Percentiles rank a stretch among this genome's conserved stretches.
phyloP scores from a whole-genome alignment of 345 rosid species.

The Salix viminalis region DNA sequence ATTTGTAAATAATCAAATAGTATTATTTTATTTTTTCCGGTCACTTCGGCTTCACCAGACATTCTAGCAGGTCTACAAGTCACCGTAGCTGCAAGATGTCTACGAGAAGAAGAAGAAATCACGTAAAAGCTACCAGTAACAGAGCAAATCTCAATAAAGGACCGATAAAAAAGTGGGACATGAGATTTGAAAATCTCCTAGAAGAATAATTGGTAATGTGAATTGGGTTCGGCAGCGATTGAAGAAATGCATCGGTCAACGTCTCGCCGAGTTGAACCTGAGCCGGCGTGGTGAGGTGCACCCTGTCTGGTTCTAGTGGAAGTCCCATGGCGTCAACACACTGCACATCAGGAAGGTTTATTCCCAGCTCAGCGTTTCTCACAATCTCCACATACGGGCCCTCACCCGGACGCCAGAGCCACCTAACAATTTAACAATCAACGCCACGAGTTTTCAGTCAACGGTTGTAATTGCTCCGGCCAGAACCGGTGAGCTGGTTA shows the following conservation, averaged over 20 bases:
- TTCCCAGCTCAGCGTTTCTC: slow-evolving; percentile 18
- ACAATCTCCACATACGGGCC: slow-evolving; percentile 17
- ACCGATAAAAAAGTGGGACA: neutral
- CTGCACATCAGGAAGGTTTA: slow-evolving; percentile 5
- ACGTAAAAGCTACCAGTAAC: neutral
- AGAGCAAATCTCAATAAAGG: neutral
- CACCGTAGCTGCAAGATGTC: no score
- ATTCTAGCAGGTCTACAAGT: no score
- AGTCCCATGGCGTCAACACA: slow-evolving; percentile 27
- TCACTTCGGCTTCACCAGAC: no score
- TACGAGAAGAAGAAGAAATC: neutral
- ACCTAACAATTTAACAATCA: slow-evolving; percentile 9
- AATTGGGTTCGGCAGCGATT: neutral
- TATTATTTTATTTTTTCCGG: no score
- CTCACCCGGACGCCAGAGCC: slow-evolving; percentile 25
- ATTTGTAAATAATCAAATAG: no score
- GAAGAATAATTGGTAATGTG: neutral
- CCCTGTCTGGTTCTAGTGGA: slow-evolving; percentile 21
- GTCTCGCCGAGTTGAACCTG: slow-evolving; percentile 30
- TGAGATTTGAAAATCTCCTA: neutral
- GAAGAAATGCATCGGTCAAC: slow-evolving; percentile 17
- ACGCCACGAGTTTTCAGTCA: no score
- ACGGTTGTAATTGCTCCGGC: no score
- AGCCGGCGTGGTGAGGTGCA: slow-evolving; percentile 31
- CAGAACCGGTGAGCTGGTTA: no score